Evolutionary conservation across 805 yeast genomes (phyloP).

Genomic region (Nadsonia fulvescens): DNA sequence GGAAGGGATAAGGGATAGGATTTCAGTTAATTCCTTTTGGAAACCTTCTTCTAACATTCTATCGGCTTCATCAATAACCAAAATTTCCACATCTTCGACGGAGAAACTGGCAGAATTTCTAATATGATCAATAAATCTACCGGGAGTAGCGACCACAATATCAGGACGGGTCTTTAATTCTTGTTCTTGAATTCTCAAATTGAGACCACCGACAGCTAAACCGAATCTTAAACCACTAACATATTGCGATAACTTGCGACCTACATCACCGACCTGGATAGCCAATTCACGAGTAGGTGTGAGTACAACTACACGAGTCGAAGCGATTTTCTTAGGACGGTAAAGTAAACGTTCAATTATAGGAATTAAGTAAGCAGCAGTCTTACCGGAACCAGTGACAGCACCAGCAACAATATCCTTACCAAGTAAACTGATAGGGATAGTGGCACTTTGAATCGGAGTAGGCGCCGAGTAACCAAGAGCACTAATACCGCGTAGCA

Average conservation of each 20-base stretch:
- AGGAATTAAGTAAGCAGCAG: conserved; percentile 96
- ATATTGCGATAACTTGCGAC: conserved; percentile 62
- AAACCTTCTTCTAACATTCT: conserved; percentile 99
- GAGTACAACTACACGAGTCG: conserved; percentile 78
- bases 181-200: conserved; percentile 88
- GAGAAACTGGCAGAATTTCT: conserved; percentile 86
- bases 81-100: conserved; percentile 78
- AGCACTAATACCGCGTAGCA: conserved; percentile 62
- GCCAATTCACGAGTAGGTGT: conserved; percentile 98
- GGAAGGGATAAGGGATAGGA: conserved; percentile 67
- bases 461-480: conserved; percentile 81
- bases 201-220: conserved; percentile 94
- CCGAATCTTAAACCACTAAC: conserved; percentile 72
- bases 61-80: conserved; percentile 95
- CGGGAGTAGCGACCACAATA: conserved; percentile 94
- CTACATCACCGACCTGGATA: conserved; percentile 89
- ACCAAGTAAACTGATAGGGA: conserved; percentile 85
- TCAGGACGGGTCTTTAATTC: conserved; percentile 86
- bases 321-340: conserved; percentile 70
- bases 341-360: conserved; percentile 80
- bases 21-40: conserved; percentile 85
- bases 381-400: conserved; percentile 97
- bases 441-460: conserved; percentile 83
- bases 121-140: conserved; percentile 93
- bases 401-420: conserved; percentile 98